Evolutionary conservation across 768 basidiomycete species (phyloP), one percentile per base, ranked within the genome.

Genomic region (Termitomyces sp.): DNA sequence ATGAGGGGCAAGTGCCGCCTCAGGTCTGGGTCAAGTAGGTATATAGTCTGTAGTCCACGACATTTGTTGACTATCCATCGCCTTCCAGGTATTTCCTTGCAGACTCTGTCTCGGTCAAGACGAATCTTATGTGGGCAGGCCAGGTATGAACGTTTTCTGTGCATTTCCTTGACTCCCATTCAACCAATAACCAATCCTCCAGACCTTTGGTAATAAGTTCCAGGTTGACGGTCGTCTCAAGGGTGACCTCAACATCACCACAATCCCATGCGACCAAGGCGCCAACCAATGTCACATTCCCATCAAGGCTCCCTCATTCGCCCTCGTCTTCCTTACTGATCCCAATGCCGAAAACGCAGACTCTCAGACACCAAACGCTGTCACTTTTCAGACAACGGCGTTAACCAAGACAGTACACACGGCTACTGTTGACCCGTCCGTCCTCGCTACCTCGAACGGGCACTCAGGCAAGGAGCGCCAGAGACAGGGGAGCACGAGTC

Each of bases 81-180:
- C 45, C 33, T 24, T 50, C 44, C 50, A 85, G 86, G 67, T 90
- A 88, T 66, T 76, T 90, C 32, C 61, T 67, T 0, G 87, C 90
- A 0, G 67, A 76, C 0, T 81, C 82, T 1, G 85, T 90, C 3
- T 75, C 83, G 1, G 81, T 84, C 60, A 87, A 84, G 68, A 78
- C 75, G 56, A 86, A 90, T 67, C 84, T 92, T 60, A 87, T 84
- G 0, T 93, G 91, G 90, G 91, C 88, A 3, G 85, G 85, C 6
- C 92, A 90, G 76, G 88, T 88, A 50, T 39, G 57, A 24, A 20
- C 78, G 63, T 9, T 12, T 55, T 52, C 13, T 22, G 9, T 4
- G 32, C 39, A 16, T 22, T 46, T 48, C 3, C 24, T 52, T 45
- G 11, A 13, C 0, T 12, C 5, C 18, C 8, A 11, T 44, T 57